phyloP scores from a whole-genome alignment of 768 basidiomycete genomes.

The Leccinum variicolor region DNA sequence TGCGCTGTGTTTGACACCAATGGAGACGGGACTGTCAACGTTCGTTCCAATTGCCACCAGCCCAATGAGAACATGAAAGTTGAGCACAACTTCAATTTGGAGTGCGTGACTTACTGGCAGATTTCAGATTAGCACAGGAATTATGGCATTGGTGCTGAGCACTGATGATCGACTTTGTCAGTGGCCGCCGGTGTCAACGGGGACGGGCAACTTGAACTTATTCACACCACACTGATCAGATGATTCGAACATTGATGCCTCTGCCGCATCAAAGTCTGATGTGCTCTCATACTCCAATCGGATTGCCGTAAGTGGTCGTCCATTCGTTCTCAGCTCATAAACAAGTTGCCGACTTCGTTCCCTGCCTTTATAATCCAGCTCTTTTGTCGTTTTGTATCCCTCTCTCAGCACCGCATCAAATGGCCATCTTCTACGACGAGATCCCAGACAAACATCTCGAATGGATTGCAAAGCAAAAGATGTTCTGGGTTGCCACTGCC shows the following conservation, averaged over 20 bases:
- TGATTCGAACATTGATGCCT: background rate
- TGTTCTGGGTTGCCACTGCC: constrained; percentile 72
- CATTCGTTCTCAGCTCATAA: background rate
- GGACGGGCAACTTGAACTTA: background rate
- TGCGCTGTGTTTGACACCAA: background rate
- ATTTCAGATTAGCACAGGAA: background rate
- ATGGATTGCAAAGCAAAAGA: constrained; percentile 60
- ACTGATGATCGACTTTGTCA: too few species aligned
- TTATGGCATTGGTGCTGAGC: background rate
- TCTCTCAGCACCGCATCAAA: constrained; percentile 19
- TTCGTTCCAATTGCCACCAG: too few species aligned
- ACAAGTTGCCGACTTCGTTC: background rate
- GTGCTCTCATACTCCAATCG: background rate
- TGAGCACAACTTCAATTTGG: background rate
- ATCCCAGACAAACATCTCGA: constrained; percentile 50
- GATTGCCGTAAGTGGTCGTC: background rate
- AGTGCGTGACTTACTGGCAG: background rate
- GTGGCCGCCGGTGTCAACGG: background rate
- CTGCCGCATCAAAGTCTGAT: background rate
- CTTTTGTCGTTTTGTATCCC: background rate
- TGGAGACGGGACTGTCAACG: too few species aligned
- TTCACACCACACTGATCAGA: background rate
- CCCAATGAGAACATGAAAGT: too few species aligned
- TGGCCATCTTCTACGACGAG: constrained; percentile 57
- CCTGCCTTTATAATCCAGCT: background rate